Evolutionary conservation across 257 asterid genomes (phyloP).

Genomic region (Solanum microdontum): DNA sequence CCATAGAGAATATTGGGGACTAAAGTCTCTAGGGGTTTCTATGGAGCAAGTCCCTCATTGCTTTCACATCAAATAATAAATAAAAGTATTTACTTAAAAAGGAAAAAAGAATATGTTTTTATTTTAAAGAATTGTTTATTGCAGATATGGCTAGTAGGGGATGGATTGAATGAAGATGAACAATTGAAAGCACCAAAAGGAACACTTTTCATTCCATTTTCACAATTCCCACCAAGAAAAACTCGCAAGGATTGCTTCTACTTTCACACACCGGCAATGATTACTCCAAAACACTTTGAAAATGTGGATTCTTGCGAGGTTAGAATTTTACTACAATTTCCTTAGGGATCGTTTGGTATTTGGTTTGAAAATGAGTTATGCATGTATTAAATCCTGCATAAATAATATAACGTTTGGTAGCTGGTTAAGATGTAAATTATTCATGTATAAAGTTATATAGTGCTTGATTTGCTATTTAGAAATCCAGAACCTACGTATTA

Average conservation of each 20-base stretch:
- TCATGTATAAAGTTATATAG: neutral
- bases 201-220: constrained; percentile 30
- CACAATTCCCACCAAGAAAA: constrained; percentile 34
- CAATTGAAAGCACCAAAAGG: constrained; percentile 39
- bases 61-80: neutral
- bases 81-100: neutral
- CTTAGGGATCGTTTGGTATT: neutral
- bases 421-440: neutral
- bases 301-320: constrained; percentile 58
- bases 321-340: neutral
- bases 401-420: neutral
- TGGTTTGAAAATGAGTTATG: neutral
- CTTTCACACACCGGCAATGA: constrained; percentile 33
- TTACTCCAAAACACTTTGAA: constrained; percentile 32
- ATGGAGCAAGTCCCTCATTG: no score
- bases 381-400: no score
- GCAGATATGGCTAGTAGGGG: constrained; percentile 43
- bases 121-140: neutral
- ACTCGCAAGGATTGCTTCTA: constrained; percentile 33
- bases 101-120: neutral
- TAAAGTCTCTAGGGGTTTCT: no score
- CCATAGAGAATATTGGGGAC: no score
- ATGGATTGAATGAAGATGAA: constrained; percentile 30
- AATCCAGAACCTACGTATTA: no score
- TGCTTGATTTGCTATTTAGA: neutral